Percentiles rank a stretch among this genome's conserved stretches.
These are phyloP conservation scores for Termitomyces heimii DNA, from an alignment of 768 basidiomycete genomes.

Conservation along the genomic window DNA sequence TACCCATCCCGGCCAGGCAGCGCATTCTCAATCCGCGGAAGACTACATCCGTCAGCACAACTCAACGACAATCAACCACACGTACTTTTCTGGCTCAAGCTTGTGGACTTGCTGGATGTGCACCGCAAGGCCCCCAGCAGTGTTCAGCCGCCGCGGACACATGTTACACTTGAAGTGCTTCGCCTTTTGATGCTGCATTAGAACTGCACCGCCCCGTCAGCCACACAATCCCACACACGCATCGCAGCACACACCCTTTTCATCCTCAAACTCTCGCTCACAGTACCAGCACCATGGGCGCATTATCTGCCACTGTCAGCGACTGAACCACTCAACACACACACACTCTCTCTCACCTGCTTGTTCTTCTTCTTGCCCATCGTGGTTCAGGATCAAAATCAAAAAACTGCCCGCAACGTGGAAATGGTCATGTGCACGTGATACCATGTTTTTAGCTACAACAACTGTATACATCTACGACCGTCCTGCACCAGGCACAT, in stretches of 20 bases:
- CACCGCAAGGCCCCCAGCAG: slow-evolving; percentile 95
- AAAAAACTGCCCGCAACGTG: not conserved
- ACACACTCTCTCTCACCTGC: slow-evolving; percentile 39
- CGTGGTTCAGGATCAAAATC: slow-evolving; percentile 4
- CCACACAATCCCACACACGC: not conserved
- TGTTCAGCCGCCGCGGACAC: slow-evolving; percentile 93
- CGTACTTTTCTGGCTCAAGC: slow-evolving; percentile 90
- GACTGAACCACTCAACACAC: too few species aligned
- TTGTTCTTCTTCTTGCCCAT: slow-evolving; percentile 63
- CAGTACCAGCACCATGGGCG: slow-evolving; percentile 99
- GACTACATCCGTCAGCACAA: slow-evolving; percentile 26
- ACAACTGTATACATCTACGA: slow-evolving; percentile 16
- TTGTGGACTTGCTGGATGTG: slow-evolving; percentile 99
- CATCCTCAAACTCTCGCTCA: slow-evolving; percentile 98
- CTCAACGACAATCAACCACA: not conserved
- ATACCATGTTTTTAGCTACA: slow-evolving; percentile 4
- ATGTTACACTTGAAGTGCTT: slow-evolving; percentile 98
- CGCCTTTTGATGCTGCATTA: slow-evolving; percentile 99
- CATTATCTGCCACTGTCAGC: slow-evolving; percentile 48
- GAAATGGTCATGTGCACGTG: not conserved
- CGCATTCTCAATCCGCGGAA: slow-evolving; percentile 93
- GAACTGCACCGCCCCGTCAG: slow-evolving; percentile 43
- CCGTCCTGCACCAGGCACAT: slow-evolving; percentile 75
- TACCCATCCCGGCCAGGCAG: slow-evolving; percentile 95
- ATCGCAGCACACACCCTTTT: slow-evolving; percentile 67